Percentiles rank a stretch among this genome's conserved stretches.
phyloP scores from a whole-genome alignment of 148 eudicot genomes.

The Rhododendron simsii region DNA sequence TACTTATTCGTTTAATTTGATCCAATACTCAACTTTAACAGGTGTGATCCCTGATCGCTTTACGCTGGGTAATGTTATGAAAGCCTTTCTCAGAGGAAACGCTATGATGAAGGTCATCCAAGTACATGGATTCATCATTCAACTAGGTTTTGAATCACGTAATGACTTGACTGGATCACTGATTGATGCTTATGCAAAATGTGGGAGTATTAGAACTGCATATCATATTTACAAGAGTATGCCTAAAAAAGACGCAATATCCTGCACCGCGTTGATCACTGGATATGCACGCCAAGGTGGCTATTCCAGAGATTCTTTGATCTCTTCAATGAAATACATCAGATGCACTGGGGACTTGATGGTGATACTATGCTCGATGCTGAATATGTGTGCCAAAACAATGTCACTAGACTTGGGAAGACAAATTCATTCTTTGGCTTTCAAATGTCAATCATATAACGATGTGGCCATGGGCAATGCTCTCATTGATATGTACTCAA shows the following conservation, averaged over 20 bases:
- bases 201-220: slow-evolving; percentile 10
- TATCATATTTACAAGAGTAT: slow-evolving; percentile 1
- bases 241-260: slow-evolving; percentile 11
- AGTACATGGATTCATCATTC: slow-evolving; percentile 15
- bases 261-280: slow-evolving; percentile 21
- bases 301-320: slow-evolving; percentile 10
- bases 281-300: slow-evolving; percentile 18
- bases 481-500: slow-evolving; percentile 24
- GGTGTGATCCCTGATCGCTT: slow-evolving; percentile 20
- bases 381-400: slow-evolving; percentile 17
- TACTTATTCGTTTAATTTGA: neutral
- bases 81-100: slow-evolving; percentile 4
- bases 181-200: slow-evolving; percentile 23
- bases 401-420: slow-evolving; percentile 7
- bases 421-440: slow-evolving; percentile 20
- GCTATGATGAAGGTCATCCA: slow-evolving; percentile 4
- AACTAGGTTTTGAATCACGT: slow-evolving; percentile 13
- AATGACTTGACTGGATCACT: slow-evolving; percentile 9
- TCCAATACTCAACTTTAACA: neutral
- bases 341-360: slow-evolving; percentile 7
- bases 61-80: slow-evolving; percentile 15
- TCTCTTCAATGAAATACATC: slow-evolving; percentile 21
- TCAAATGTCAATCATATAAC: slow-evolving; percentile 12
- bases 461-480: slow-evolving; percentile 18
- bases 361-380: slow-evolving; percentile 18